A percentile compares a stretch with the other conserved stretches of the same genome.
phyloP scores from a whole-genome alignment of 2,329 filamentous ascomycete genomes.

The Lachnellula occidentalis region DNA sequence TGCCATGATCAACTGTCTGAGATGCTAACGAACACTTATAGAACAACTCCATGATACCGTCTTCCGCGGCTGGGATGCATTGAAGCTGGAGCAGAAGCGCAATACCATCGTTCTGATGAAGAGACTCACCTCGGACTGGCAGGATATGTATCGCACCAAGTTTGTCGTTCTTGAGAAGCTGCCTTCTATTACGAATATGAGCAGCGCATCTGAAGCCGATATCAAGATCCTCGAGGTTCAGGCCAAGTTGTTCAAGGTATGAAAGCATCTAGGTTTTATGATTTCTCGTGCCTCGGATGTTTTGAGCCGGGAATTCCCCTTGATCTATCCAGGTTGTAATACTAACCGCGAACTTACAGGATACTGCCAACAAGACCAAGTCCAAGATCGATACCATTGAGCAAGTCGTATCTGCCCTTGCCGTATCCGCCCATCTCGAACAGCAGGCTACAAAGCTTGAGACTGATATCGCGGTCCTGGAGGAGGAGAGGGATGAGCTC shows the following conservation, averaged over 20 bases:
- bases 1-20: too few relatives aligned
- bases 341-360: too few relatives aligned
- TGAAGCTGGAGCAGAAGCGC: not conserved
- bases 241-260: not conserved
- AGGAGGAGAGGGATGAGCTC: not conserved
- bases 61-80: not conserved
- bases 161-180: not conserved
- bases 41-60: not conserved
- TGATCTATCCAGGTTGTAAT: too few relatives aligned
- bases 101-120: constrained; percentile 2
- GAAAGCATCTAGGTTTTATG: too few relatives aligned
- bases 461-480: not conserved
- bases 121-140: not conserved
- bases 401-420: not conserved
- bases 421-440: not conserved
- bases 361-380: not conserved
- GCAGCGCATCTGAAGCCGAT: not conserved
- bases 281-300: too few relatives aligned
- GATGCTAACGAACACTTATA: too few relatives aligned
- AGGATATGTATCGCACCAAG: not conserved
- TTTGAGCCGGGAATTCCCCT: too few relatives aligned
- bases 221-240: not conserved
- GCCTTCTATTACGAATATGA: not conserved
- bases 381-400: not conserved
- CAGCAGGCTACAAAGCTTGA: not conserved